phyloP scores from a whole-genome alignment of 345 rosid species.

The Hirschfeldia incana region DNA sequence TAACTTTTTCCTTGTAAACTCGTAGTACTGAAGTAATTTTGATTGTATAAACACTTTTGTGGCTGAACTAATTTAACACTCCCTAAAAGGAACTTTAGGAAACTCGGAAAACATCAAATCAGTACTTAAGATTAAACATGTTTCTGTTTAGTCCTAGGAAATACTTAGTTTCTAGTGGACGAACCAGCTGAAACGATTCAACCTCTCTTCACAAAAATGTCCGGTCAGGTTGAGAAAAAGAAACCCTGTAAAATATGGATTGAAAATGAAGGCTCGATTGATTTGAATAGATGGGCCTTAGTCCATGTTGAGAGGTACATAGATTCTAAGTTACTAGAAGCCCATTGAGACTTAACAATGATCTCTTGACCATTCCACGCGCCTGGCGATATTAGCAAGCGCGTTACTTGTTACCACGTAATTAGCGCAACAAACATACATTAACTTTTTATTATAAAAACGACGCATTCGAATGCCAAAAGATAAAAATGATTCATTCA shows the following conservation, averaged over 20 bases:
- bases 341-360: constrained; percentile 5
- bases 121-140: neutral
- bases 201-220: neutral
- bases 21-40: no score
- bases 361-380: constrained; percentile 21
- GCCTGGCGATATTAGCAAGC: neutral
- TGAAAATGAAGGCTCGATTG: neutral
- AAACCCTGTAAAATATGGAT: neutral
- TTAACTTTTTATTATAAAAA: neutral
- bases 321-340: neutral
- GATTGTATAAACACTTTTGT: neutral
- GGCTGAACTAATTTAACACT: no score
- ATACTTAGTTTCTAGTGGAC: neutral
- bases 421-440: constrained; percentile 10
- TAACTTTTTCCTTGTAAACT: no score
- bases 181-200: neutral
- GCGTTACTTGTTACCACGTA: constrained; percentile 8
- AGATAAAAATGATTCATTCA: constrained; percentile 6
- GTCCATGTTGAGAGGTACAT: neutral
- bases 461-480: constrained; percentile 3
- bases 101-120: no score
- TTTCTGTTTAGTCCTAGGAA: neutral
- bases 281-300: neutral
- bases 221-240: neutral
- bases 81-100: no score